phyloP scores from a whole-genome alignment of 768 basidiomycete genomes.

The Roridomyces roridus region DNA sequence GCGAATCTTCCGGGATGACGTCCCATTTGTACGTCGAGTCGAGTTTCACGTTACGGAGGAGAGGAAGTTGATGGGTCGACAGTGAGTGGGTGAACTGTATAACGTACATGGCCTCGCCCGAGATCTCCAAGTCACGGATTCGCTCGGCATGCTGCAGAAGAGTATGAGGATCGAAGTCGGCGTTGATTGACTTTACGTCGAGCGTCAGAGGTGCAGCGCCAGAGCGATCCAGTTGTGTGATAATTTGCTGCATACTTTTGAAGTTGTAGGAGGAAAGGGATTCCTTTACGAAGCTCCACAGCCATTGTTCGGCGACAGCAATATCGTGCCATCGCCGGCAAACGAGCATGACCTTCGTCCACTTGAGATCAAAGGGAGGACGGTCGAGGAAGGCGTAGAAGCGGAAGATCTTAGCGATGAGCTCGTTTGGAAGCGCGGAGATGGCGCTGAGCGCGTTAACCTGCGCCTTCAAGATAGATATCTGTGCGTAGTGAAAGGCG shows the following conservation, averaged over 20 bases:
- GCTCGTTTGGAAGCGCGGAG: slow-evolving; percentile 3
- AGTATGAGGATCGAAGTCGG: background rate
- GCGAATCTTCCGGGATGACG: background rate
- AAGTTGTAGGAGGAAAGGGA: too few relatives aligned
- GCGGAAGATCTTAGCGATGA: background rate
- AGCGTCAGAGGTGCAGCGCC: slow-evolving; percentile 7
- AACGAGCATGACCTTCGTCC: slow-evolving; percentile 5
- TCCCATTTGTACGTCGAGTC: background rate
- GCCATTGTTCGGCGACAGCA: background rate
- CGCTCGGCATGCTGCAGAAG: background rate
- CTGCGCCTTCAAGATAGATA: slow-evolving; percentile 1
- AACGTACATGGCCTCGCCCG: background rate
- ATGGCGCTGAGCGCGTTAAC: background rate
- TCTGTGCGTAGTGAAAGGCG: slow-evolving; percentile 3
- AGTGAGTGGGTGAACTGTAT: background rate
- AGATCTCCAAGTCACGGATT: background rate
- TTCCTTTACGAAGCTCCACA: background rate
- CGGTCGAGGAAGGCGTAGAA: background rate
- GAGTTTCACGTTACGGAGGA: background rate
- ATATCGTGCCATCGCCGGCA: slow-evolving; percentile 10
- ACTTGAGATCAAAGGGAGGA: background rate
- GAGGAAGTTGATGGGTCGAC: background rate
- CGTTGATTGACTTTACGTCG: background rate
- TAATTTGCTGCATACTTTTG: background rate
- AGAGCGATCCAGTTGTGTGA: background rate